Evolutionary conservation across 2,329 filamentous ascomycete species (phyloP).

Genomic region (Ceratocystiopsis brevicomis): DNA sequence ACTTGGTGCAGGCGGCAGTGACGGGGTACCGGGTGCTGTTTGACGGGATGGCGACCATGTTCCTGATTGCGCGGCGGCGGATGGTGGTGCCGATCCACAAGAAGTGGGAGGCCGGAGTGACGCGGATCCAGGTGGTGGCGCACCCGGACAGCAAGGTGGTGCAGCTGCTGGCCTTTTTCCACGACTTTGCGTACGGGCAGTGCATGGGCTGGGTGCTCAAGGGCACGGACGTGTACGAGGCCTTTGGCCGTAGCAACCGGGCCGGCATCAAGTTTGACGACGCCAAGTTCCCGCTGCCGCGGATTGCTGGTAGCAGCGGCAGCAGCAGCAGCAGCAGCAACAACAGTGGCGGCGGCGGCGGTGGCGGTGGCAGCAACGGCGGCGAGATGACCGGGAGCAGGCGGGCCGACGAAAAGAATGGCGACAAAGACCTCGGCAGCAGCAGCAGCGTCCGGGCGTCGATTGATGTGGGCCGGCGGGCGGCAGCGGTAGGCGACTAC

Average conservation of each 20-base stretch:
- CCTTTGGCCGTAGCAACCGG: slow-evolving; percentile 46
- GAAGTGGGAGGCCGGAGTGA: slow-evolving; percentile 72
- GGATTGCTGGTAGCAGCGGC: slow-evolving; percentile 26
- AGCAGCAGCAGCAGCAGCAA: slow-evolving; percentile 15
- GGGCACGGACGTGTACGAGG: slow-evolving; percentile 67
- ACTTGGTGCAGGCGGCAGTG: slow-evolving; percentile 58
- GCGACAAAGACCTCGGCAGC: background rate
- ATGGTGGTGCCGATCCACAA: slow-evolving; percentile 91
- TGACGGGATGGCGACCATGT: slow-evolving; percentile 51
- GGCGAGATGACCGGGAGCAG: background rate
- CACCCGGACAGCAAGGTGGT: slow-evolving; percentile 49
- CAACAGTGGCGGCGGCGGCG: background rate
- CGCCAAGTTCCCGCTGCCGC: slow-evolving; percentile 74
- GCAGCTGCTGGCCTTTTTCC: slow-evolving; percentile 72
- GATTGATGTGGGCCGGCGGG: too few species aligned
- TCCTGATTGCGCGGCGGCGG: slow-evolving; percentile 65
- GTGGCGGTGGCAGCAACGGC: slow-evolving; percentile 12
- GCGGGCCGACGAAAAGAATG: background rate
- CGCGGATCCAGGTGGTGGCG: slow-evolving; percentile 62
- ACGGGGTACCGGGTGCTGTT: slow-evolving; percentile 65
- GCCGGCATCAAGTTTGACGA: slow-evolving; percentile 64
- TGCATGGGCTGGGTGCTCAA: slow-evolving; percentile 82
- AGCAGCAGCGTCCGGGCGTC: slow-evolving; percentile 11
- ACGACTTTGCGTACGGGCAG: slow-evolving; percentile 69
- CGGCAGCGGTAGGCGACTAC: too few species aligned